Evolutionary conservation across 805 yeast species (phyloP), one percentile per base, ranked within the genome.

Genomic region (Kazachstania kunashirensis): DNA sequence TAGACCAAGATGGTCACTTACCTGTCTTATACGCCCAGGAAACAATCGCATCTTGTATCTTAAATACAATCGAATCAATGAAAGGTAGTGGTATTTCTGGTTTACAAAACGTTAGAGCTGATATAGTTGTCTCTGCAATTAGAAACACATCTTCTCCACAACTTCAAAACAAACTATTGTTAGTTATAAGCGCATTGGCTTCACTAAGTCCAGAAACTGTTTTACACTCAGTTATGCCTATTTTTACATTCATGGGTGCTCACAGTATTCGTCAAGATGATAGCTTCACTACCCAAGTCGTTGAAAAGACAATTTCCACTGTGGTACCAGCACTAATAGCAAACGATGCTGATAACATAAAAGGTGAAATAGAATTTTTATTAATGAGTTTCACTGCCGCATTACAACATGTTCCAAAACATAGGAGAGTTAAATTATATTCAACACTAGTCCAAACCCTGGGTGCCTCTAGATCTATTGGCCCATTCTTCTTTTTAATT

Each of bases 171-270:
- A 74, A 86, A 47, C 63, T 89, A 34, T 65, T 92, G 41, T 65
- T 89, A 40, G 89, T 92, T 19, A 77, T 92, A 47, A 82, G 96
- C 2, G 80, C 85, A 33, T 65, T 92, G 47, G 97, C 97, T 1
- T 68, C 85, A 1, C 63, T 92, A 38, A 83, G 89, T 10, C 96
- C 97, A 7, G 96, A 89, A 52, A 75, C 82, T 21, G 86, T 92
- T 20, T 66, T 92, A 37, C 97, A 92, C 62, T 83, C 96, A 2
- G 95, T 92, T 7, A 92, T 92, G 98, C 98, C 98, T n/a, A 89
- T 92, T 35, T 92, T 92, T 67, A 92, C 98, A 1, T 92, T 92
- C 51, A 92, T 92, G 97, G 98, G 98, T 41, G 95, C 97, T 10
- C 94, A 86, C 52, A 88, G 96, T 11, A 75, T 92, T 36, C 79